Percentiles rank a stretch among this genome's conserved stretches.
These are phyloP conservation scores for Euphorbia schlechtendalii DNA, from an alignment of 441 rosid species.

Conservation along the genomic window DNA sequence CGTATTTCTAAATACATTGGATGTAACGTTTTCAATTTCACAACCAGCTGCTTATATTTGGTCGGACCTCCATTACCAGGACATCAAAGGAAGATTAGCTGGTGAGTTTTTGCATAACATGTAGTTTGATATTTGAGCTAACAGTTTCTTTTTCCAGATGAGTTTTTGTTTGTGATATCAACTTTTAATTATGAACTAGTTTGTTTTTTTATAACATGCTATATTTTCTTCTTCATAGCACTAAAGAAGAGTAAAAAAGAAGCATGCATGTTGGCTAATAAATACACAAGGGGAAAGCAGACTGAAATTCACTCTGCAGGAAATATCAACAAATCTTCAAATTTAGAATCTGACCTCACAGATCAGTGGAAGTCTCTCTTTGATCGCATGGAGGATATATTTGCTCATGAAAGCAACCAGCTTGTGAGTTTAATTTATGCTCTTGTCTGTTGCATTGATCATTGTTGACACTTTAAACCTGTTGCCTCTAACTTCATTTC, in stretches of 20 bases:
- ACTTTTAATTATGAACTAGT: constrained; percentile 1
- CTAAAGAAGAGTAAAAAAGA: constrained; percentile 85
- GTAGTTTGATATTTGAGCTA: not conserved
- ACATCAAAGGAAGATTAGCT: constrained; percentile 69
- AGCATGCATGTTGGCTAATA: constrained; percentile 54
- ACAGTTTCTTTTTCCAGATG: not conserved
- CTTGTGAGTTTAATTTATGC: constrained; percentile 52
- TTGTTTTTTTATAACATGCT: constrained; percentile 3
- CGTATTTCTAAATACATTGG: constrained; percentile 7
- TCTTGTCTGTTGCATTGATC: not conserved
- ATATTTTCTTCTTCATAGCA: constrained; percentile 30
- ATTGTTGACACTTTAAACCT: not conserved
- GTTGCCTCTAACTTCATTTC: not conserved
- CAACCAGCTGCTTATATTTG: constrained; percentile 81
- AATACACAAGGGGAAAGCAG: constrained; percentile 44
- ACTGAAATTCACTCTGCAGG: constrained; percentile 28
- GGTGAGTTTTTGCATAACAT: constrained; percentile 34
- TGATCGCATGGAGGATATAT: constrained; percentile 69
- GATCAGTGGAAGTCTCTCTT: constrained; percentile 82
- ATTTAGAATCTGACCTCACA: constrained; percentile 51
- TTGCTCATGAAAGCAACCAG: constrained; percentile 59
- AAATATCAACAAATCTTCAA: constrained; percentile 35
- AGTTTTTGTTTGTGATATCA: not conserved
- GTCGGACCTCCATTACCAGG: constrained; percentile 95
- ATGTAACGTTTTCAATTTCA: constrained; percentile 17